phyloP scores from a whole-genome alignment of 345 rosid species.

The Populus pruinosa region DNA sequence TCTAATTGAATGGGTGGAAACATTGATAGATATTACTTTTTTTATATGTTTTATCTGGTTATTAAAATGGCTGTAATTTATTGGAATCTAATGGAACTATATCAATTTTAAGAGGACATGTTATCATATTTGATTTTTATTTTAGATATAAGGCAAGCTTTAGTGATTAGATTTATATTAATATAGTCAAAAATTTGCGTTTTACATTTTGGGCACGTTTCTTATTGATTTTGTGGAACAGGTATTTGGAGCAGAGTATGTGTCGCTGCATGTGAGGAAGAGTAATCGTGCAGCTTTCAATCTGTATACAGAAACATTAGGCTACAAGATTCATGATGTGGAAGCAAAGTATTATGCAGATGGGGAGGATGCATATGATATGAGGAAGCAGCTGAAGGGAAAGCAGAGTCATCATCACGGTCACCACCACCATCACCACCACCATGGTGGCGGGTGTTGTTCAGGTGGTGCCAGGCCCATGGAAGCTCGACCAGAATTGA shows the following conservation, averaged over 20 bases:
- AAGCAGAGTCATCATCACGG: conserved; percentile 68
- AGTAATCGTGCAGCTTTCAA: conserved; percentile 95
- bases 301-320: conserved; percentile 79
- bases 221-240: conserved; percentile 21
- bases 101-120: neutral
- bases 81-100: neutral
- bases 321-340: conserved; percentile 82
- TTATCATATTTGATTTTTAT: neutral
- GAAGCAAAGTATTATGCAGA: conserved; percentile 98
- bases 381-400: conserved; percentile 91
- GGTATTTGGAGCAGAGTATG: conserved; percentile 94
- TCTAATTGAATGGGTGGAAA: neutral
- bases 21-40: neutral
- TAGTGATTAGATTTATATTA: neutral
- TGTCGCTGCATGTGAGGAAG: conserved; percentile 88
- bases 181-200: neutral
- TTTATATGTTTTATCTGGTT: neutral
- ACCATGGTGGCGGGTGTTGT: conserved; percentile 89
- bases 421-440: conserved; percentile 49
- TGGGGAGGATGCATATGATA: conserved; percentile 98
- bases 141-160: neutral
- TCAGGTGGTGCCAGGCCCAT: conserved; percentile 38
- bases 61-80: neutral
- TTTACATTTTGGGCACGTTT: neutral
- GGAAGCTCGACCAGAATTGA: conserved; percentile 44